Percentiles rank a stretch among this genome's conserved stretches.
These are phyloP conservation scores for Vitis vinifera DNA, from an alignment of 164 flowering plant genomes.

Conservation along the genomic window DNA sequence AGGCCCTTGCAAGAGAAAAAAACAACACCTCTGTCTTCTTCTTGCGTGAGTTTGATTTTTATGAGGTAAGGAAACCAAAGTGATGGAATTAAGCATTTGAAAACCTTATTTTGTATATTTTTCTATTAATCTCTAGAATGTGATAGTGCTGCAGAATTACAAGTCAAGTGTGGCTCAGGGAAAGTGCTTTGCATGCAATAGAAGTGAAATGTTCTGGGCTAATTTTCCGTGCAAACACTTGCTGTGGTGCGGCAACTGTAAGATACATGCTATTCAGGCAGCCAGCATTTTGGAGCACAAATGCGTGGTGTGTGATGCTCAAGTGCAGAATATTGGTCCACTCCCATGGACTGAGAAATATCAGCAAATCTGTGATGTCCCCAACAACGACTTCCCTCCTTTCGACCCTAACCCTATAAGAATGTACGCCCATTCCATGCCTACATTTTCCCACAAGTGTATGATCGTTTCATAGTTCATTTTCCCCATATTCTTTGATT, in stretches of 20 bases:
- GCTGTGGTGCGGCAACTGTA: constrained; percentile 42
- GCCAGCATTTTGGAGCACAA: constrained; percentile 21
- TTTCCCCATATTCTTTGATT: background rate
- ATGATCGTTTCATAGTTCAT: background rate
- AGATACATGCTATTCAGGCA: constrained; percentile 16
- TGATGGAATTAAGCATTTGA: too few species aligned
- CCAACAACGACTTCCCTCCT: constrained; percentile 15
- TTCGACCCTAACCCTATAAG: constrained; percentile 1
- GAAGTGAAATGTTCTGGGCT: constrained; percentile 27
- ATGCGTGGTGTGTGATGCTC: constrained; percentile 40
- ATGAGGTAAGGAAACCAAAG: constrained; percentile 22
- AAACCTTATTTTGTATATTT: background rate
- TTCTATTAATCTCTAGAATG: background rate
- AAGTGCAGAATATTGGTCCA: constrained; percentile 22
- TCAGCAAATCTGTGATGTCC: background rate
- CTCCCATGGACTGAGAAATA: background rate
- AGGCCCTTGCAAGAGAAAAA: constrained; percentile 23
- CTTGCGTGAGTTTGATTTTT: constrained; percentile 35
- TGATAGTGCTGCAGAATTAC: constrained; percentile 32
- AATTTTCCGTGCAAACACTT: constrained; percentile 44
- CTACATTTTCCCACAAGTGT: background rate
- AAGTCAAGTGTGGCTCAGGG: constrained; percentile 15
- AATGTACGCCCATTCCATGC: constrained; percentile 5
- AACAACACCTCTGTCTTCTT: constrained; percentile 28
- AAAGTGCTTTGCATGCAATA: constrained; percentile 38